These are phyloP conservation scores for Claviceps spartinae DNA, from an alignment of 2,329 filamentous ascomycete species.

Conservation along the genomic window DNA sequence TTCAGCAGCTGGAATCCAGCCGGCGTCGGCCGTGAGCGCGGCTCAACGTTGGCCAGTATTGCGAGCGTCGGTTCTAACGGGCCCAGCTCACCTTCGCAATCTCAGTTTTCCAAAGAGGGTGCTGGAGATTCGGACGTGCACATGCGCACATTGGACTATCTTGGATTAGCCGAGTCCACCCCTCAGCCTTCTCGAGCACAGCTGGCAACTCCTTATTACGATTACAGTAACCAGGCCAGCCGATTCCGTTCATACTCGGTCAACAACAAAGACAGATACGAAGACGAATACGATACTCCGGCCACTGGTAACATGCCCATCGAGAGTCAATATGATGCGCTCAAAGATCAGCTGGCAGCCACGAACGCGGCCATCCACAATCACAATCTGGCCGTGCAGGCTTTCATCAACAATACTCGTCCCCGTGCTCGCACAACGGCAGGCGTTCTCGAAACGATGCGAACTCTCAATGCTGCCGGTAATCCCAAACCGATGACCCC, in stretches of 20 bases:
- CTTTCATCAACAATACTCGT: slow-evolving; percentile 74
- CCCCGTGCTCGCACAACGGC: slow-evolving; percentile 75
- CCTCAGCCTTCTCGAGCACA: slow-evolving; percentile 68
- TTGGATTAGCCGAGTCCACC: slow-evolving; percentile 87
- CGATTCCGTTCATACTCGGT: slow-evolving; percentile 96
- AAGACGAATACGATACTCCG: slow-evolving; percentile 56
- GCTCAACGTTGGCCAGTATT: slow-evolving; percentile 68
- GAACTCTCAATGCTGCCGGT: slow-evolving; percentile 50
- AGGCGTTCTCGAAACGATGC: slow-evolving; percentile 72
- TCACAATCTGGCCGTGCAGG: slow-evolving; percentile 87
- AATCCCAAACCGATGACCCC: slow-evolving; percentile 65
- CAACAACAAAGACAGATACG: slow-evolving; percentile 96
- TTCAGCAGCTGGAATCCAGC: slow-evolving; percentile 76
- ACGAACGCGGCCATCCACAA: slow-evolving; percentile 65
- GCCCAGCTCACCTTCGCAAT: slow-evolving; percentile 75
- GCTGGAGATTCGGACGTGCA: slow-evolving; percentile 75
- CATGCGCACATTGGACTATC: slow-evolving; percentile 84
- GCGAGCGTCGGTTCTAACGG: slow-evolving; percentile 85
- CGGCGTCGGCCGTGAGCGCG: slow-evolving; percentile 58
- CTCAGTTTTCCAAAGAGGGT: slow-evolving; percentile 74
- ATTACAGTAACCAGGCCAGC: slow-evolving; percentile 65
- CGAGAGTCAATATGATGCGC: slow-evolving; percentile 45
- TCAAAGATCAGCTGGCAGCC: slow-evolving; percentile 49
- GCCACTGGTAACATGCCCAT: slow-evolving; percentile 25
- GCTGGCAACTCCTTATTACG: slow-evolving; percentile 60